Base-by-base conservation (phyloP, 2,329 filamentous ascomycete genomes). In the Geosmithia morbida region DNA sequence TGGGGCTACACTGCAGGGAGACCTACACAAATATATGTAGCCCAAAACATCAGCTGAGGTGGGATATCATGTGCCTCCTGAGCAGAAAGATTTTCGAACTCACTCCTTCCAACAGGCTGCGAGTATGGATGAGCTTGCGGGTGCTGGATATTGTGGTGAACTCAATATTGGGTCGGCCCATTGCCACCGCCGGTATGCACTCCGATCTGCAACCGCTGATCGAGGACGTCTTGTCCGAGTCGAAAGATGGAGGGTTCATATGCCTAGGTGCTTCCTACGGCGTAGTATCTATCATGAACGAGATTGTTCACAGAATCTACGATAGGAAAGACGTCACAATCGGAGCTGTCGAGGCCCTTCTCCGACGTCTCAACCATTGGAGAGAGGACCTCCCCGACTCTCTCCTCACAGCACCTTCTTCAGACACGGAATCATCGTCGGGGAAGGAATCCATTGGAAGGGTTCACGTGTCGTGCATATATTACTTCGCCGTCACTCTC, bases 401-500 rank as follows among this genome's bases (percentile, higher is more conserved):
- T 22, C 52, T 62, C 46, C 59, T 45, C 7, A 55, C 54, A 57
- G 16, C 51, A 43, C 49, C 48, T 4, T 29, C 30, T 18, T 18
- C n/a, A 7, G 18, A 20, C 10, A 16, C 16, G 6, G 39, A 37
- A 16, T 22, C 37, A 18, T 20, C 40, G 45, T 19, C 5, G 33
- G 55, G 55, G 1, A 59, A 65, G 17, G 63, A 61, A 0, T 64
- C 66, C 2, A 65, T 75, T 22, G 69, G 68, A 0, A 74, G 67
- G 20, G 62, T 76, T 1, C 74, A 78, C 48, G 67, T 79, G 6
- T 71, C 74, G 0, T 78, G 74, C 48, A 60, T 71, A 0, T 79
- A 79, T 52, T 77, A 79, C 51, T 75, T 78, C 48, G 71, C 74
- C 0, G 71, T 79, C 1, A 78, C 75, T 18, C 56, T 79, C 1